A percentile compares a stretch with the other conserved stretches of the same genome.
Evolutionary conservation across 352 stramenopile genomes (phyloP).

Genomic region (Pythium catenulatum): DNA sequence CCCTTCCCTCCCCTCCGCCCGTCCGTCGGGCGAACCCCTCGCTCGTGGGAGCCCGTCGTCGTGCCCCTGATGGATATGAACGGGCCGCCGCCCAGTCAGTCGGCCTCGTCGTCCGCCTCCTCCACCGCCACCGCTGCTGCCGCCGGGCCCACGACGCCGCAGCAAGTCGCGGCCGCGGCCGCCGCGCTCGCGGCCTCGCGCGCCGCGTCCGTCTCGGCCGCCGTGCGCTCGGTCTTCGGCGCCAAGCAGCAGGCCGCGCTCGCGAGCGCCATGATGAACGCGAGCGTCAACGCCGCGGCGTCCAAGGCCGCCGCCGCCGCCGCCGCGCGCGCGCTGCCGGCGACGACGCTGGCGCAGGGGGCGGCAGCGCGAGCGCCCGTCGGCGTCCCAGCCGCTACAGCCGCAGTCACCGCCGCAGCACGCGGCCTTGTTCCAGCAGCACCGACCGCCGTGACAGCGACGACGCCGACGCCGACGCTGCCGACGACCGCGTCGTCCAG

Average conservation of each 20-base stretch:
- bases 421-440: too few relatives aligned
- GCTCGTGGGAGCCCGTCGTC: constrained; percentile 2
- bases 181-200: constrained; percentile 50
- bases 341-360: too few relatives aligned
- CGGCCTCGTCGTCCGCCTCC: constrained; percentile 1
- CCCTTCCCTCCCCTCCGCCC: background rate
- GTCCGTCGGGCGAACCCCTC: background rate
- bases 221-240: constrained; percentile 53
- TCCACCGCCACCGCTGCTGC: background rate
- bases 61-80: constrained; percentile 54
- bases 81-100: constrained; percentile 6
- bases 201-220: constrained; percentile 42
- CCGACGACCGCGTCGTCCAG: background rate
- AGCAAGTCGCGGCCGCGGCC: constrained; percentile 48
- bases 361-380: too few relatives aligned
- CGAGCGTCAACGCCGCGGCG: constrained; percentile 10
- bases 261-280: constrained; percentile 43
- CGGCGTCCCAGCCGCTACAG: too few relatives aligned
- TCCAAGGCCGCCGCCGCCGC: constrained; percentile 3
- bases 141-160: constrained; percentile 39
- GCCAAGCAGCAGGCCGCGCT: constrained; percentile 35
- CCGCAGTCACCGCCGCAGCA: background rate
- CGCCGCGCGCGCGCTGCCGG: too few relatives aligned
- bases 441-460: background rate
- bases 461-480: background rate